Base-by-base conservation (phyloP, 345 rosid species). In the Iberis pinnata region DNA sequence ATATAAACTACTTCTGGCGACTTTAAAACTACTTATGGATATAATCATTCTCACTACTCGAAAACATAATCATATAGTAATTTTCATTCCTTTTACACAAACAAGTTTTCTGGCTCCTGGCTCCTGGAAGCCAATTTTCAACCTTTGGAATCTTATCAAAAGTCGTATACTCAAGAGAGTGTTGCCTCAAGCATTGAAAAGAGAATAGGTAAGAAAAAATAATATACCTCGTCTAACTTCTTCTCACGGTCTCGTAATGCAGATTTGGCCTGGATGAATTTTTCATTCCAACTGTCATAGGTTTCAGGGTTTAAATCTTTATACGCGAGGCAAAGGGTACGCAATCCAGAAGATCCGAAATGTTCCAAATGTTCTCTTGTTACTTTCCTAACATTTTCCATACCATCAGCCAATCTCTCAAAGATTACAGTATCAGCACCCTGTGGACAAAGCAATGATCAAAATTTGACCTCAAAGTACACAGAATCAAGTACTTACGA, bases 371-470 rank as follows among this genome's bases (percentile, higher is more conserved):
- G 86, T 57, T 72, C 89, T 75, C 95, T 79, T 7, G 82, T 82
- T 53, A 84, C 77, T 70, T 79, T 86, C 77, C 80, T 80, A 15
- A 93, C 16, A 58, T 77, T 77, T 56, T 79, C 82, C 65, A 70
- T 77, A 53, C 88, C 95, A 56, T 60, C 66, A 63, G 70, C 83
- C 82, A 93, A 68, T 69, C 99, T 84, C 74, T 93, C 99, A 41
- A 72, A 88, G 68, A 93, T 75, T 46, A 93, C 97, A 71, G 75
- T 79, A 80, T 93, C 99, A 63, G 99, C 99, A 75, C 99, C 99
- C 99, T 93, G 80, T 36, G 32, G 63, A 58, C 54, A 64, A 57
- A 20, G 43, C 49, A 55, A 63, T 33, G 44, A 69, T 81, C 75
- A 76, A 58, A 60, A 58, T 56, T 24, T 47, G 55, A 56, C 12